A percentile compares a stretch with the other conserved stretches of the same genome.
These are phyloP conservation scores for Lipomyces chichibuensis DNA, from an alignment of 805 yeast species.

Conservation along the genomic window DNA sequence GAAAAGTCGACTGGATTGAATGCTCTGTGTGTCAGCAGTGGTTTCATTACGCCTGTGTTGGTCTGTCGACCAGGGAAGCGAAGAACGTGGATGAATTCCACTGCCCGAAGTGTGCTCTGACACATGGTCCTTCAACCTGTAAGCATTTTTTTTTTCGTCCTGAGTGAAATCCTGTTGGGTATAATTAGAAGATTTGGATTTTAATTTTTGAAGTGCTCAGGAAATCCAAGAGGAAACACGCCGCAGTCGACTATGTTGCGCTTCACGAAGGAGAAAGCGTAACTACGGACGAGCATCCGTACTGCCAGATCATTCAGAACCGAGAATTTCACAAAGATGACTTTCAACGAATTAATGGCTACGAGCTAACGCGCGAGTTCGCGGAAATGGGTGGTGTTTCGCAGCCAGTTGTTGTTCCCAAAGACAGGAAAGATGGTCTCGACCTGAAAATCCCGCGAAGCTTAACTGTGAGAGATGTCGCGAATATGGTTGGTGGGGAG, in stretches of 20 bases:
- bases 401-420: constrained; percentile 54
- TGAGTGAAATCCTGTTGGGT: neutral
- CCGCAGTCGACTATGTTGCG: constrained; percentile 76
- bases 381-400: constrained; percentile 45
- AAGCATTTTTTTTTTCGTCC: constrained; percentile 8
- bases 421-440: constrained; percentile 41
- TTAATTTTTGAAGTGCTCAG: constrained; percentile 45
- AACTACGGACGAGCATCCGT: constrained; percentile 62
- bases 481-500: constrained; percentile 64
- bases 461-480: constrained; percentile 59
- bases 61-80: constrained; percentile 46
- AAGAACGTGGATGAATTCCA: constrained; percentile 54
- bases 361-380: constrained; percentile 46
- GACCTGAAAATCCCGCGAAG: constrained; percentile 61
- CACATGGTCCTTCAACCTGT: constrained; percentile 53
- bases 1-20: constrained; percentile 53
- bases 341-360: constrained; percentile 43
- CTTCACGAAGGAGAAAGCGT: constrained; percentile 68
- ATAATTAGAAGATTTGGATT: too few relatives aligned
- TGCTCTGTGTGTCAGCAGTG: constrained; percentile 60
- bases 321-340: constrained; percentile 41
- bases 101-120: constrained; percentile 53
- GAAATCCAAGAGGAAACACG: constrained; percentile 56
- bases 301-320: constrained; percentile 38
- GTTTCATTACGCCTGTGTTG: constrained; percentile 59